Conservation (phyloP, 345 rosid genomes). For the Eutrema heterophyllum region DNA sequence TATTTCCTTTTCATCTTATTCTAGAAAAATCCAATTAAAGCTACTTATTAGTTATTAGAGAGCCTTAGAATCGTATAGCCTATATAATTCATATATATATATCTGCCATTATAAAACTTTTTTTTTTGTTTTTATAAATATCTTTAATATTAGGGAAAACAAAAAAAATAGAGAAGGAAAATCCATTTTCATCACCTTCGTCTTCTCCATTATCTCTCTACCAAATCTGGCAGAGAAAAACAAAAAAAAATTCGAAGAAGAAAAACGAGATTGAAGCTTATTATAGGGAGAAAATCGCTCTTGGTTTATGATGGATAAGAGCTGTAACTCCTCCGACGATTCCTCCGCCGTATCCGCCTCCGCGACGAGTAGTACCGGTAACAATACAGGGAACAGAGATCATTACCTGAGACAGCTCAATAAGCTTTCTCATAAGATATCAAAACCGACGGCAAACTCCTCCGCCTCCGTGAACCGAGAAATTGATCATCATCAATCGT, state of each 20-base stretch:
- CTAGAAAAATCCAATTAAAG: conserved; percentile 28
- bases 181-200: conserved; percentile 9
- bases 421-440: conserved; percentile 80
- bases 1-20: conserved; percentile 30
- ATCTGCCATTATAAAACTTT: neutral
- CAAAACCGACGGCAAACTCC: conserved; percentile 40
- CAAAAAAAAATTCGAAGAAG: neutral
- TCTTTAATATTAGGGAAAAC: neutral
- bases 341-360: conserved; percentile 30
- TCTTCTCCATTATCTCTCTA: conserved; percentile 34
- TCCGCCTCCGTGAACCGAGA: conserved; percentile 39
- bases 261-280: neutral
- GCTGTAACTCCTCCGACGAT: conserved; percentile 50
- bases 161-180: neutral
- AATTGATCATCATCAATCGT: conserved; percentile 33
- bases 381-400: conserved; percentile 31
- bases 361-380: conserved; percentile 14
- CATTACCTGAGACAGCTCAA: conserved; percentile 62
- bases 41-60: conserved; percentile 11
- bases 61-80: conserved; percentile 16
- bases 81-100: neutral
- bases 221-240: conserved; percentile 26
- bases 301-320: conserved; percentile 48
- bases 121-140: neutral
- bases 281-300: neutral